Base-by-base conservation (phyloP, 2,329 filamentous ascomycete genomes). In the Monilinia laxa region DNA sequence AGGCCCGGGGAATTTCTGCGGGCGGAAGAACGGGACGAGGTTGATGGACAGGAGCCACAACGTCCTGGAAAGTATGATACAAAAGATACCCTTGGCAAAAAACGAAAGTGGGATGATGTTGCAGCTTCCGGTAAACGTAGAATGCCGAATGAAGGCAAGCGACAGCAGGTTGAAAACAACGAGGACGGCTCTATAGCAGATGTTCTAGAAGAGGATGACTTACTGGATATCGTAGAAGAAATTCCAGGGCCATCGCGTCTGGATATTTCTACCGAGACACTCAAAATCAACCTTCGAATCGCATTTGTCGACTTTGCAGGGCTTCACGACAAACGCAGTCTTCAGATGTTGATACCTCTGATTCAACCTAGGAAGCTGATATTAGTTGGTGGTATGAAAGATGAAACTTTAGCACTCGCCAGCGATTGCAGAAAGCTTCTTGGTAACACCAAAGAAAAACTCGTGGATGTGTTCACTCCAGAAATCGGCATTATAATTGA, bases 291-390 rank as follows among this genome's bases (percentile, higher is more conserved):
- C 70, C 82, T 95, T 62, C 87, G 89, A 57, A 87, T 99, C 70
- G 90, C 91, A 3, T 95, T 91, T 77, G 88, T 99, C 64, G 95
- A 99, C 78, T 97, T 96, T 75, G 89, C 90, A 62, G 95, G 94
- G 31, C 80, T 98, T 31, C 94, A 98, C 77, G 95, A 98, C 76
- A 93, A 93, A 77, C 90, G 94, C 71, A 96, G 92, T 77, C 81
- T 99, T 59, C 92, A 94, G 78, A 97, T 97, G 89, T 81, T 99
- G 64, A 92, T 99, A 60, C 95, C 95, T 0, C 85, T 98, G 7
- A 96, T 99, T 71, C 89, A 93, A 74, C 95, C 95, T 7, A 89
- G 94, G 65, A 99, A 99, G 77, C 84, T 99, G 63, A 96, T 99
- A 70, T 84, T 99, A n/a, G 86, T 97, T 3, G 90, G 90, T 40